Evolutionary conservation across 2,329 filamentous ascomycete species (phyloP).

Genomic region (Fusarium albidum): DNA sequence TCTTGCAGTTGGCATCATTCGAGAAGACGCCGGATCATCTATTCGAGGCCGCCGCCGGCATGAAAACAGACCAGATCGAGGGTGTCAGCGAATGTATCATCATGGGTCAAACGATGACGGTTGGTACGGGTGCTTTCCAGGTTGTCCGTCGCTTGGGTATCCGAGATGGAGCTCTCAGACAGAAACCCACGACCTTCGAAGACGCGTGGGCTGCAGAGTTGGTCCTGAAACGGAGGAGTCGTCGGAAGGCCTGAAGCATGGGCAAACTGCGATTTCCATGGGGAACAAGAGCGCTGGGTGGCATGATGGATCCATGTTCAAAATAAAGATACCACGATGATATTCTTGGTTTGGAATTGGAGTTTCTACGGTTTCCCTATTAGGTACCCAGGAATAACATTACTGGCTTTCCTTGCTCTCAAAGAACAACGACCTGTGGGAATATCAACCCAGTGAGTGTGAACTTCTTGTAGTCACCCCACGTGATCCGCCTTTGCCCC

Average conservation of each 20-base stretch:
- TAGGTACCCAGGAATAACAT: too few relatives aligned
- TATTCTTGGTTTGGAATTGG: background rate
- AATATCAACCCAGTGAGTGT: too few relatives aligned
- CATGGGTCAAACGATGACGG: constrained; percentile 92
- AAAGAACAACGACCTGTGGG: too few relatives aligned
- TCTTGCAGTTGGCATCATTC: constrained; percentile 93
- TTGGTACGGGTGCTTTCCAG: constrained; percentile 93
- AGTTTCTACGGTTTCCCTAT: background rate
- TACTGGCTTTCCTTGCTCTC: too few relatives aligned
- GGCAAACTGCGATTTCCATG: background rate
- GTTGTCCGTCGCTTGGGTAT: constrained; percentile 82
- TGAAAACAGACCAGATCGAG: constrained; percentile 91
- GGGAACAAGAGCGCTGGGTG: background rate
- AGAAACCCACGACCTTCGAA: constrained; percentile 74
- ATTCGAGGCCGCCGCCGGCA: constrained; percentile 91
- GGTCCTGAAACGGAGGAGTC: constrained; percentile 29
- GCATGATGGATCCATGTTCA: constrained; percentile 6
- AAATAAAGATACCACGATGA: constrained; percentile 23
- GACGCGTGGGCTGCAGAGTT: constrained; percentile 62
- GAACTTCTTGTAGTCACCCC: constrained; percentile 3
- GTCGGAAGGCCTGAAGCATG: constrained; percentile 24
- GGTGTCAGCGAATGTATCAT: constrained; percentile 98
- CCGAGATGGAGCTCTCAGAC: constrained; percentile 62
- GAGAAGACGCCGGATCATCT: constrained; percentile 98
- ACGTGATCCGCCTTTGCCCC: constrained; percentile 11